Conservation (phyloP, 495 filamentous ascomycete species). For the Aspergillus homomorphus region DNA sequence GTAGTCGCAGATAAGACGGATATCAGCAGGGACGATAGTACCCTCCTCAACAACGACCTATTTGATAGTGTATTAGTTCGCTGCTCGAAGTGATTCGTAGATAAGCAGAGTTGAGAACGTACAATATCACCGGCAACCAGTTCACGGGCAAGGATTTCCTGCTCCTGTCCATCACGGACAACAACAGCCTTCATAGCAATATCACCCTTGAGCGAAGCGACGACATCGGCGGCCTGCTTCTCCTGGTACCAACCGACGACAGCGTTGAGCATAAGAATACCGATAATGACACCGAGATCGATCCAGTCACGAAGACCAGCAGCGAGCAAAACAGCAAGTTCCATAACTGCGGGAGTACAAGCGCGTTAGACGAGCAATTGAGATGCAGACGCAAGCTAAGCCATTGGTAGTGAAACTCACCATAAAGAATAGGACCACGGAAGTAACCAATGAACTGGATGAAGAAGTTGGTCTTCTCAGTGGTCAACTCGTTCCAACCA, state of each 20-base stretch:
- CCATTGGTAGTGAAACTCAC: too few species aligned
- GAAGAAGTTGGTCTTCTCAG: slow-evolving; percentile 76
- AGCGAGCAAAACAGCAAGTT: slow-evolving; percentile 75
- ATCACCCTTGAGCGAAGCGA: slow-evolving; percentile 76
- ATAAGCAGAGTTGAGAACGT: slow-evolving; percentile 29
- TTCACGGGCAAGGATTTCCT: slow-evolving; percentile 74
- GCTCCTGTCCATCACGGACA: slow-evolving; percentile 66
- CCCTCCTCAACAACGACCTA: slow-evolving; percentile 74
- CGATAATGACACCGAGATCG: slow-evolving; percentile 82
- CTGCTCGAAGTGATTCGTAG: neutral
- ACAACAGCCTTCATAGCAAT: slow-evolving; percentile 77
- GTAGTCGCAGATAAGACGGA: slow-evolving; percentile 75
- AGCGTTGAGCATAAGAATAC: slow-evolving; percentile 78
- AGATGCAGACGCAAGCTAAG: slow-evolving; percentile 10
- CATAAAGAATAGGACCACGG: slow-evolving; percentile 80
- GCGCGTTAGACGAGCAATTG: slow-evolving; percentile 14
- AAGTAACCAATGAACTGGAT: slow-evolving; percentile 76
- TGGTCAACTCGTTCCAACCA: slow-evolving; percentile 72
- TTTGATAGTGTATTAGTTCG: neutral
- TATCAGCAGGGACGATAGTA: slow-evolving; percentile 69
- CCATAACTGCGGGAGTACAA: slow-evolving; percentile 62
- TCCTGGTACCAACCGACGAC: slow-evolving; percentile 83
- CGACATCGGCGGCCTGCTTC: slow-evolving; percentile 82
- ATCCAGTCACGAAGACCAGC: slow-evolving; percentile 81
- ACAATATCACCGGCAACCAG: slow-evolving; percentile 80